Conservation (phyloP, 1,284 basidiomycete species). For the Leccinum insolens region DNA sequence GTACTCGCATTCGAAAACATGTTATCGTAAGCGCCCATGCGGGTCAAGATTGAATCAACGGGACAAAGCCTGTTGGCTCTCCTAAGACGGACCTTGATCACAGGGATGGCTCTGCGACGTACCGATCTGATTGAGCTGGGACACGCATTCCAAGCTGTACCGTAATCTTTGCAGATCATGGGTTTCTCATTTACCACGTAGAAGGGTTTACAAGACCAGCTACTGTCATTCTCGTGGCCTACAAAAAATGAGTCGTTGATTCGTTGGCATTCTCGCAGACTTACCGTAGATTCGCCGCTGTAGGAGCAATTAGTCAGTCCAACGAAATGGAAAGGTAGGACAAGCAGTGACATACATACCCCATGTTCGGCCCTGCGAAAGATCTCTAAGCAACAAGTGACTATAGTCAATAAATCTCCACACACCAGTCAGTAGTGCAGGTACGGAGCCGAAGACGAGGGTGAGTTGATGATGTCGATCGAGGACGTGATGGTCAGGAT, state of each 20-base stretch:
- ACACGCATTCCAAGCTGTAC: conserved; percentile 98
- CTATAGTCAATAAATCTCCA: conserved; percentile 12
- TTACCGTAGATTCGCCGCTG: conserved; percentile 85
- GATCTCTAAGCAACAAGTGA: conserved; percentile 4
- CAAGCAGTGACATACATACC: conserved; percentile 49
- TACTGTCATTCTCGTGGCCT: conserved; percentile 96
- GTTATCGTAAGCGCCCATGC: conserved; percentile 98
- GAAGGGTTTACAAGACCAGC: conserved; percentile 66
- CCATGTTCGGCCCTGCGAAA: conserved; percentile 83
- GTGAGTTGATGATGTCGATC: no score
- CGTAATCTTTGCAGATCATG: conserved; percentile 71
- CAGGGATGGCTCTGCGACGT: conserved; percentile 22
- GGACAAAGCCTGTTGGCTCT: conserved; percentile 68
- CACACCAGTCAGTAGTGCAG: conserved; percentile 76
- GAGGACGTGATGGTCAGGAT: no score
- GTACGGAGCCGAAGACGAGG: no score
- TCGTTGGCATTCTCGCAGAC: conserved; percentile 19
- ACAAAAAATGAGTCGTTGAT: conserved; percentile 9
- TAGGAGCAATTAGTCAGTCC: conserved; percentile 5
- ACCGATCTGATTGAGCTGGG: conserved; percentile 84
- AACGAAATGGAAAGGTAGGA: background rate
- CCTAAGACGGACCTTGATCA: conserved; percentile 3
- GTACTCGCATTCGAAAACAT: conserved; percentile 96
- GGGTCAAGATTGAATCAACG: conserved; percentile 92
- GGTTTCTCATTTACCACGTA: conserved; percentile 4